Percentiles rank a stretch among this genome's conserved stretches.
phyloP scores from a whole-genome alignment of 2,329 filamentous ascomycete genomes.

The Chrysoporthe deuterocubensis region DNA sequence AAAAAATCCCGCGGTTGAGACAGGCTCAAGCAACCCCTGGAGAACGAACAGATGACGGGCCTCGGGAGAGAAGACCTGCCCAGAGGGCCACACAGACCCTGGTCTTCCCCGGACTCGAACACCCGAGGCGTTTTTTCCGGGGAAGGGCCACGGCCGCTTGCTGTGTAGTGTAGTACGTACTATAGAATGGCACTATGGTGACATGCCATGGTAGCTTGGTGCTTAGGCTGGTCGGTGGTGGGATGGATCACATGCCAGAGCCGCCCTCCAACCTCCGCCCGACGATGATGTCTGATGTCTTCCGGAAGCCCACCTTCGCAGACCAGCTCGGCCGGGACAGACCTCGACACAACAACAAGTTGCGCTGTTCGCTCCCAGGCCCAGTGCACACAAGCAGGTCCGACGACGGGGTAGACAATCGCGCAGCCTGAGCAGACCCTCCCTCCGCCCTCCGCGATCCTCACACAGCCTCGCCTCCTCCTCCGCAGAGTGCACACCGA shows the following conservation, averaged over 20 bases:
- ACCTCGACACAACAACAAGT: neutral
- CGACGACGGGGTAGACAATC: neutral
- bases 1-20: neutral
- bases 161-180: no score
- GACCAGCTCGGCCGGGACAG: neutral
- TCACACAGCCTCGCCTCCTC: neutral
- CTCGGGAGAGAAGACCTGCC: no score
- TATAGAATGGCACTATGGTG: neutral
- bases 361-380: neutral
- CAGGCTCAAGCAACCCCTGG: no score
- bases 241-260: constrained; percentile 21
- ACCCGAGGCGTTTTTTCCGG: constrained; percentile 12
- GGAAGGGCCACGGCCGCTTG: constrained; percentile 1
- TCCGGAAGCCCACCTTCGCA: neutral
- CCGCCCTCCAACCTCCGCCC: neutral
- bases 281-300: constrained; percentile 26
- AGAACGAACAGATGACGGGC: no score
- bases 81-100: neutral
- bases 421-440: no score
- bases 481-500: neutral
- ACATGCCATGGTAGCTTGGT: neutral
- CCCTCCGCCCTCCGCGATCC: no score
- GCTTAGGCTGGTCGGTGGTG: neutral
- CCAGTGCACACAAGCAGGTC: neutral
- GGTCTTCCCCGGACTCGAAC: constrained; percentile 13